Percentiles rank a stretch among this genome's conserved stretches.
Conservation (phyloP, 139 green algal species). For the Picochlorum sp. region DNA sequence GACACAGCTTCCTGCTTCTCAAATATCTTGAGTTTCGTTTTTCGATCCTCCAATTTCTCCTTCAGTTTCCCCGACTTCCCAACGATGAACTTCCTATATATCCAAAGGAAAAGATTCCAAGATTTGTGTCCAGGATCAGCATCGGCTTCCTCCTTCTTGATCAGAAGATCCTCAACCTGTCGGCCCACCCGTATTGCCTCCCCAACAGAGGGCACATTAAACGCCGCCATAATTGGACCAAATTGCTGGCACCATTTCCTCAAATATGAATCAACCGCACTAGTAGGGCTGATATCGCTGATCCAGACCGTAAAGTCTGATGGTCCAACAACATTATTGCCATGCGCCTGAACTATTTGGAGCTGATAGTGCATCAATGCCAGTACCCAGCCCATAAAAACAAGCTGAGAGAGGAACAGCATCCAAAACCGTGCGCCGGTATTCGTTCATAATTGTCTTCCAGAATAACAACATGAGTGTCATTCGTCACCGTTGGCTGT, state of each 20-base stretch:
- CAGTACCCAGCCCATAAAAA: conserved; percentile 36
- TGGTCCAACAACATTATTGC: conserved; percentile 30
- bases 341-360: conserved; percentile 16
- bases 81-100: conserved; percentile 22
- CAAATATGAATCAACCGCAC: conserved; percentile 15
- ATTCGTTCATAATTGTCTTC: conserved; percentile 1
- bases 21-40: conserved; percentile 25
- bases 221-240: conserved; percentile 25
- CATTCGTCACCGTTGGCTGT: not conserved
- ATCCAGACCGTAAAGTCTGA: conserved; percentile 40
- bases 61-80: conserved; percentile 7
- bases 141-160: conserved; percentile 15
- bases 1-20: conserved; percentile 23
- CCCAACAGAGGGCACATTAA: conserved; percentile 14
- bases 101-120: conserved; percentile 10
- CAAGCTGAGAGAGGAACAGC: conserved; percentile 27
- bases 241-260: conserved; percentile 39
- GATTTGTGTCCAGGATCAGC: conserved; percentile 13
- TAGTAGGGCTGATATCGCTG: conserved; percentile 1
- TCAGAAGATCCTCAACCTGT: conserved; percentile 12
- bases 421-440: conserved; percentile 32
- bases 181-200: conserved; percentile 15
- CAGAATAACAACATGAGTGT: not conserved
- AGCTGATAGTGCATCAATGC: conserved; percentile 25
- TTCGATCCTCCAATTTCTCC: conserved; percentile 5